Base-by-base conservation (phyloP, 192 early-diverging fungal species). In the Backusella tuberculispora region DNA sequence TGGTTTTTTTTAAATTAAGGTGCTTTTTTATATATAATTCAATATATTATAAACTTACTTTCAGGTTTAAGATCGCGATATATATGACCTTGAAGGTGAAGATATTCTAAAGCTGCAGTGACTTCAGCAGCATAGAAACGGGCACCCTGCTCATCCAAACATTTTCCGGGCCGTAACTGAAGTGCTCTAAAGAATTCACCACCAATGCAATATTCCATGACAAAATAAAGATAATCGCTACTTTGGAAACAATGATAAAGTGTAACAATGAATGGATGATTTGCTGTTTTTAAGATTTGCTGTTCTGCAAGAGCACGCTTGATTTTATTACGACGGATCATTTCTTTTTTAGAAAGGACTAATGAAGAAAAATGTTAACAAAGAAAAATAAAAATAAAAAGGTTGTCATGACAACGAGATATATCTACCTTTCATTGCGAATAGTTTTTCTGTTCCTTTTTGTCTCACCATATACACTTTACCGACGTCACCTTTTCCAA, bases 41-140 rank as follows among this genome's bases (percentile, higher is more conserved):
- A 34, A 34, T 65, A 44, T 66, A 9, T 41, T 37, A 66, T 53
- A 68, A 68, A 85, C 91, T 84, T 85, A 93, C 91, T 99, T 77
- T 99, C 98, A 38, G 98, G 98, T 79, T 99, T 99, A 50, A 99
- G 87, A 82, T 99, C 98, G 38, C 98, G 85, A 84, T 99, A 99
- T 69, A 99, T 97, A 75, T 96, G 97, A 1, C 97, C 98, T 81
- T 94, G 94, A 40, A 97, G 85, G 80, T 99, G 98, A 71, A 99
- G 83, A 76, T 97, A 99, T 85, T 99, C 97, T 34, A 99, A 85
- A 2, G 97, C 97, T 17, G 91, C 90, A 56, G 95, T 91, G 1
- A 99, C 97, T 78, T 99, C 98, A 64, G 98, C 97, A 0, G 96
- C 97, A 80, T 99, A 99, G 74, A 99, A 98, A 80, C 92, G 89